Base-by-base conservation (phyloP, 2,329 filamentous ascomycete species). In the Magnaporthiopsis rhizophila region DNA sequence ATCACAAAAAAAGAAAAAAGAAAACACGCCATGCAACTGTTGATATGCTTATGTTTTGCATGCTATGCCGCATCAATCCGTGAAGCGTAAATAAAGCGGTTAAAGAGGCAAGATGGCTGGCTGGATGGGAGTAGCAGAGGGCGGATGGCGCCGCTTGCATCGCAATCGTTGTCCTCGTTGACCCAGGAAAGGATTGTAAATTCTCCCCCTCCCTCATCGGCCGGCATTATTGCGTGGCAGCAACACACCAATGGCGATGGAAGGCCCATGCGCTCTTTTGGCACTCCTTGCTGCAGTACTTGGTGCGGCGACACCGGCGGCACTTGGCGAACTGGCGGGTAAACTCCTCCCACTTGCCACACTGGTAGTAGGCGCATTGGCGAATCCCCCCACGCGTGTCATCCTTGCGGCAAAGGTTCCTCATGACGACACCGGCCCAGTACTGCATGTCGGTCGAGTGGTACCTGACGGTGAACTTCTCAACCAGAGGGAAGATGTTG, bases 231-330 rank as follows among this genome's bases (percentile, higher is more conserved):
- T 83, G 81, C 45, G 83, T 79, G 62, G 90, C 90, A 66, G 89
- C 88, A 65, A 95, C 89, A 75, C 95, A 99, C 95, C 95, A 99
- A 78, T 98, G 96, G 66, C 95, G 88, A 75, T 99, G 95, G 77
- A 92, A 98, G 34, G 95, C 92, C 95, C 95, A 99, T 12, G 95
- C 96, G 71, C 91, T 96, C 82, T 98, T 98, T 79, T 99, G 95
- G 78, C 95, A 99, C 77, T 99, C 95, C 78, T 99, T 99, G 84
- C 93, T 97, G 87, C 95, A 99, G 80, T 97, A 97, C 77, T 99
- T 99, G 67, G 95, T 99, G 69, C 95, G 88, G 70, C 95, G 88
- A 79, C 95, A 99, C 68, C 95, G 89, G 69, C 95, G 89, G 79
- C 95, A 99, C 79, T 99, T 99, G 70, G 95, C 95, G 76, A 99